Conservation (phyloP, 1,284 basidiomycete species). For the Schizophyllum amplum region DNA sequence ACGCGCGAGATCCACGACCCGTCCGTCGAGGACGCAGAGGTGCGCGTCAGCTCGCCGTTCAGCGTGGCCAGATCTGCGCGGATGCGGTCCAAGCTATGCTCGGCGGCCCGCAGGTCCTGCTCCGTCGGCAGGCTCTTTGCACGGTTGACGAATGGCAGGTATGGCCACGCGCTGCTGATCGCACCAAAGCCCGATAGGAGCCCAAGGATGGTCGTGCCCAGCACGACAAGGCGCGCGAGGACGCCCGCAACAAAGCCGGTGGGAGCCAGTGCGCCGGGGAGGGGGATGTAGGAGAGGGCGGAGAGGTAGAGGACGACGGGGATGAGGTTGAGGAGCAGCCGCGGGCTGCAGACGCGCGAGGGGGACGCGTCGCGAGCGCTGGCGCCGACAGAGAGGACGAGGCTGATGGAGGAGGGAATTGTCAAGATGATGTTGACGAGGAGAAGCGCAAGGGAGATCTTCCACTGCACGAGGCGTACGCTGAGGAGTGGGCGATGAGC, state of each 20-base stretch:
- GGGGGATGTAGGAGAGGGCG: constrained; percentile 54
- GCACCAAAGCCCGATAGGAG: constrained; percentile 70
- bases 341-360: constrained; percentile 19
- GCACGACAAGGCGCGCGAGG: constrained; percentile 59
- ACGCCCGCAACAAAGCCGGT: constrained; percentile 36
- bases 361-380: constrained; percentile 5
- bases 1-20: constrained; percentile 41
- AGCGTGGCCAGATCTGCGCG: constrained; percentile 34
- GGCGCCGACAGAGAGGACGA: constrained; percentile 40
- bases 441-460: constrained; percentile 48
- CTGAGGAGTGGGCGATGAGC: constrained; percentile 24
- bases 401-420: constrained; percentile 52
- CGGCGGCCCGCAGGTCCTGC: constrained; percentile 38
- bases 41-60: neutral
- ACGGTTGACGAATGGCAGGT: constrained; percentile 23
- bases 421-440: constrained; percentile 48
- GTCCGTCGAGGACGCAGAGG: constrained; percentile 9
- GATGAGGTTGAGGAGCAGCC: constrained; percentile 35
- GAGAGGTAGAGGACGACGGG: constrained; percentile 52
- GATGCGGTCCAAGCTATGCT: constrained; percentile 44
- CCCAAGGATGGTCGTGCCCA: constrained; percentile 67
- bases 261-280: constrained; percentile 41
- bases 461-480: constrained; percentile 57
- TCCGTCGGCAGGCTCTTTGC: constrained; percentile 27
- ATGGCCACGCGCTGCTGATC: constrained; percentile 53